These are phyloP conservation scores for Malbranchea cinnamomea DNA, from an alignment of 2,329 filamentous ascomycete genomes.

Conservation along the genomic window DNA sequence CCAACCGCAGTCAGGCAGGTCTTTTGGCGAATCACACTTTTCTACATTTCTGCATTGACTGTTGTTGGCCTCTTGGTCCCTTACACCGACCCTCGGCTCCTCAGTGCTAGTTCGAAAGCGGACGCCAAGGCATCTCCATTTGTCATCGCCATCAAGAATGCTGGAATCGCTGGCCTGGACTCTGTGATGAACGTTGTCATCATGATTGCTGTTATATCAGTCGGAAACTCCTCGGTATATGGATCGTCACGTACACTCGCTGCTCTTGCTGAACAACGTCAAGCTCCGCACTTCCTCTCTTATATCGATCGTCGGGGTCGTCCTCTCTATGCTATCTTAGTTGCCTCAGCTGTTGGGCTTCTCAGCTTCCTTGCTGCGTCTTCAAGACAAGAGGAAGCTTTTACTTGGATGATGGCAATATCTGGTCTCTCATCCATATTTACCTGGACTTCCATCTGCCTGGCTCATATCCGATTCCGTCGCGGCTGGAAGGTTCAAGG, in stretches of 20 bases:
- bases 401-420: constrained; percentile 49
- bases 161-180: constrained; percentile 52
- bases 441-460: constrained; percentile 32
- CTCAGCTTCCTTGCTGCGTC: constrained; percentile 63
- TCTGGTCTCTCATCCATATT: constrained; percentile 49
- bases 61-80: constrained; percentile 49
- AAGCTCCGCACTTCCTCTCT: constrained; percentile 55
- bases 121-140: constrained; percentile 59
- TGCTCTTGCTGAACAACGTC: constrained; percentile 59
- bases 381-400: constrained; percentile 43
- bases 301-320: constrained; percentile 51
- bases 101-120: constrained; percentile 41
- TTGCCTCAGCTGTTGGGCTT: constrained; percentile 59
- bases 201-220: constrained; percentile 55
- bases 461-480: constrained; percentile 34
- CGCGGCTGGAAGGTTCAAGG: constrained; percentile 26
- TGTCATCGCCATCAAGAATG: constrained; percentile 56
- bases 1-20: constrained; percentile 39
- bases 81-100: constrained; percentile 44
- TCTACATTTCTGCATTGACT: constrained; percentile 42
- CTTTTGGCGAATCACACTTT: constrained; percentile 41
- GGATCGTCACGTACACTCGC: constrained; percentile 53
- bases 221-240: constrained; percentile 51
- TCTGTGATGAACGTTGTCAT: constrained; percentile 65
- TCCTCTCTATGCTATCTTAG: constrained; percentile 43